These are phyloP conservation scores for Grifola frondosa DNA, from an alignment of 1,284 basidiomycete genomes.

Conservation along the genomic window DNA sequence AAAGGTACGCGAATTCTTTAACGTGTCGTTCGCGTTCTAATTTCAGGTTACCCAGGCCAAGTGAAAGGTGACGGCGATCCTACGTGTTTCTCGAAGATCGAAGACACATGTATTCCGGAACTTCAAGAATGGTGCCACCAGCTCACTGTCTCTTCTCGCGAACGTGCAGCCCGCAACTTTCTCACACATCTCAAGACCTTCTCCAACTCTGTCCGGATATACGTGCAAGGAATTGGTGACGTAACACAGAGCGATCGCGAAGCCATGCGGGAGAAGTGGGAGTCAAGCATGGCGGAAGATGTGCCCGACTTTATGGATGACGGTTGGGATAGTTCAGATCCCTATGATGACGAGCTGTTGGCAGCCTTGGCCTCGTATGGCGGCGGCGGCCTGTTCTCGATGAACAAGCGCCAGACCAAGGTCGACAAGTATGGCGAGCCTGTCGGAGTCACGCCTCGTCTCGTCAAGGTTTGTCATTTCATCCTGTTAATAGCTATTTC, in stretches of 20 bases:
- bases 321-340: conserved; percentile 27
- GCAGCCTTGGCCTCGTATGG: conserved; percentile 23
- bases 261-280: conserved; percentile 52
- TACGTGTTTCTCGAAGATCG: conserved; percentile 50
- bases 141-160: conserved; percentile 54
- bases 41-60: conserved; percentile 36
- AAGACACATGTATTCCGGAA: conserved; percentile 56
- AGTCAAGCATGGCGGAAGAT: conserved; percentile 36
- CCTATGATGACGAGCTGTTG: conserved; percentile 33
- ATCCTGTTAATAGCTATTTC: not conserved
- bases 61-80: conserved; percentile 59
- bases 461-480: conserved; percentile 39
- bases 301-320: conserved; percentile 23
- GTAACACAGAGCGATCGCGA: conserved; percentile 50
- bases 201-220: conserved; percentile 45
- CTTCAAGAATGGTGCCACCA: conserved; percentile 59
- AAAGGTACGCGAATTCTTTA: conserved; percentile 6
- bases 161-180: conserved; percentile 50
- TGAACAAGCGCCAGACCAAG: conserved; percentile 39
- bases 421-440: conserved; percentile 42
- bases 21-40: not conserved
- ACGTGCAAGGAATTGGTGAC: conserved; percentile 49
- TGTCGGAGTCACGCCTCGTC: conserved; percentile 45
- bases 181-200: conserved; percentile 49
- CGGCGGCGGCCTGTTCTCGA: conserved; percentile 32